phyloP scores from a whole-genome alignment of 768 basidiomycete genomes.

The Lactarius sp. region DNA sequence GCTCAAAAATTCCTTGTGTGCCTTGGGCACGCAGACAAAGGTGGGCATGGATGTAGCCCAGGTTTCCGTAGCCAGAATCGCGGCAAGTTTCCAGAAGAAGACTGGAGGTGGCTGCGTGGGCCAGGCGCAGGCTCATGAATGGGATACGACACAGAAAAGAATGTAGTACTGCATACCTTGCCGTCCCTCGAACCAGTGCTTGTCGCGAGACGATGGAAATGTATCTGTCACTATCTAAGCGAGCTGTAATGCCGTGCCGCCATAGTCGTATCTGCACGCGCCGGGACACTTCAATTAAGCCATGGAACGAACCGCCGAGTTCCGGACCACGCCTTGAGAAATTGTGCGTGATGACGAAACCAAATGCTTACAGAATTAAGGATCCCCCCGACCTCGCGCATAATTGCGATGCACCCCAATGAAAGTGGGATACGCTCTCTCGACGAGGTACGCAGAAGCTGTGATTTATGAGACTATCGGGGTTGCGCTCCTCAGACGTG shows the following conservation, averaged over 20 bases:
- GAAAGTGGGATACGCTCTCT: conserved; percentile 67
- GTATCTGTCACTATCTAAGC: too few species aligned
- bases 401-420: conserved; percentile 52
- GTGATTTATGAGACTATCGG: conserved; percentile 39
- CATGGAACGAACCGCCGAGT: conserved; percentile 16
- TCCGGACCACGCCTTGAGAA: background rate
- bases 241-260: conserved; percentile 3
- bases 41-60: conserved; percentile 76
- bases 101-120: too few species aligned
- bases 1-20: conserved; percentile 41
- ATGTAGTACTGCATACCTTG: too few species aligned
- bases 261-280: conserved; percentile 3
- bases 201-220: too few species aligned
- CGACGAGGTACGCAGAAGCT: conserved; percentile 45
- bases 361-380: conserved; percentile 36
- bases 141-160: too few species aligned
- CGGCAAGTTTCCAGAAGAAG: conserved; percentile 81
- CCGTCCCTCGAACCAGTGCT: too few species aligned
- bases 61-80: conserved; percentile 85
- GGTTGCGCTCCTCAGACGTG: conserved; percentile 67
- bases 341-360: background rate
- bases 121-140: too few species aligned
- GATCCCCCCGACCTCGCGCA: conserved; percentile 72
- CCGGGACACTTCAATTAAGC: background rate
- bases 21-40: conserved; percentile 46